Evolutionary conservation across 768 basidiomycete genomes (phyloP).

Genomic region (Hericium erinaceus): DNA sequence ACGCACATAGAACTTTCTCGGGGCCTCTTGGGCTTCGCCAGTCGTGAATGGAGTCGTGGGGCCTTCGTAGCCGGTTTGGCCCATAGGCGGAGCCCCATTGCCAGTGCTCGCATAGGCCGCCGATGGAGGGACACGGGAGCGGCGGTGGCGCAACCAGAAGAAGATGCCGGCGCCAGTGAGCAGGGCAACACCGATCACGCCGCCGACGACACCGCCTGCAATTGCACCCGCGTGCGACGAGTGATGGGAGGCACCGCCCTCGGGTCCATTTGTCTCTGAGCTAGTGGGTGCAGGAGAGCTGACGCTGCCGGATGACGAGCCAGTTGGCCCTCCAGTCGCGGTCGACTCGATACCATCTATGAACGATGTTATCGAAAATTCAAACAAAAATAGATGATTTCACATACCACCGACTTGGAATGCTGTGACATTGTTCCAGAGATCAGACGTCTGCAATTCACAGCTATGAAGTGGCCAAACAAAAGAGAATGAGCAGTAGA

Average conservation of each 20-base stretch:
- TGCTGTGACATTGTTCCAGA: conserved; percentile 4
- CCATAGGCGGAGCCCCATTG: background rate
- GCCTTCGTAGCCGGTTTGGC: background rate
- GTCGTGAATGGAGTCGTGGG: background rate
- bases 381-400: too few relatives aligned
- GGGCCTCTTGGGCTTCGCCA: background rate
- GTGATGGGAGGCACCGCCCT: background rate
- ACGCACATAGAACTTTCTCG: conserved; percentile 8
- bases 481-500: background rate
- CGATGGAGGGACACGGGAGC: conserved; percentile 17
- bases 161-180: conserved; percentile 25
- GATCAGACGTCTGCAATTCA: background rate
- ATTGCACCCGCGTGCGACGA: conserved; percentile 43
- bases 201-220: conserved; percentile 56
- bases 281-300: conserved; percentile 12
- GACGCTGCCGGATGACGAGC: background rate
- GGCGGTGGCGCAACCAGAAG: conserved; percentile 29
- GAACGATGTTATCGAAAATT: too few relatives aligned
- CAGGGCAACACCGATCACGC: conserved; percentile 36
- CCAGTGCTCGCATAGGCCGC: conserved; percentile 4
- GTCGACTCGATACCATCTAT: background rate
- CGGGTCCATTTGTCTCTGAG: background rate
- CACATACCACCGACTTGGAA: background rate
- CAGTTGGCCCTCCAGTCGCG: background rate
- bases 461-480: background rate